Conservation (phyloP, 2,329 filamentous ascomycete species). For the Cladosporium sp. region DNA sequence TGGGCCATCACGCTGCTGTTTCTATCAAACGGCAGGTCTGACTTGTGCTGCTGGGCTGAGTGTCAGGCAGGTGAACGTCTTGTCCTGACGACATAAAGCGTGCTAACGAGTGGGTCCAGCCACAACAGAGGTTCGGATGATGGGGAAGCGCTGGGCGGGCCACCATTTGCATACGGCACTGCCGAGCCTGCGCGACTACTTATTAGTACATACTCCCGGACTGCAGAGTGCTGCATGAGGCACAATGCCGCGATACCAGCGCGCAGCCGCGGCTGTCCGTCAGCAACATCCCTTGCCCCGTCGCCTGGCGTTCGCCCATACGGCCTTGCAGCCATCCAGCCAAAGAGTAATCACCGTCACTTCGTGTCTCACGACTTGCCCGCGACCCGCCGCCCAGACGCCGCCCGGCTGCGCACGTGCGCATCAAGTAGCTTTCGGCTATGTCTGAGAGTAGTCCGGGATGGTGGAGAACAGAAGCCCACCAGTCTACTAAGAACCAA, state of each 20-base stretch:
- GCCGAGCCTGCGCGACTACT: no score
- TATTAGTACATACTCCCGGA: no score
- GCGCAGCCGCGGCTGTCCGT: neutral
- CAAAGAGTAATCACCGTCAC: slow-evolving; percentile 1
- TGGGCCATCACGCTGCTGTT: no score
- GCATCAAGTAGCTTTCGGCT: neutral
- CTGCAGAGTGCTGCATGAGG: neutral
- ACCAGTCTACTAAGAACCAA: neutral
- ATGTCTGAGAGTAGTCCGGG: neutral
- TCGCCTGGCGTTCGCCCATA: neutral
- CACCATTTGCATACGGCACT: no score
- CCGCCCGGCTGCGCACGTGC: slow-evolving; percentile 7
- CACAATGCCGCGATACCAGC: neutral
- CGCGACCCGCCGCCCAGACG: neutral
- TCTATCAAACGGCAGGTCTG: no score
- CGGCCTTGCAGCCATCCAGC: no score
- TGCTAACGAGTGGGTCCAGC: slow-evolving; percentile 5
- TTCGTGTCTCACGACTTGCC: neutral
- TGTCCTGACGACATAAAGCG: slow-evolving; percentile 10
- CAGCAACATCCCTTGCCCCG: neutral
- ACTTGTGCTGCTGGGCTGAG: neutral
- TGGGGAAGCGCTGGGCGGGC: neutral
- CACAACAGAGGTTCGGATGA: neutral
- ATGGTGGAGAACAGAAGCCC: neutral
- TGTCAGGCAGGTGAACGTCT: neutral